Conservation (phyloP, 1,284 basidiomycete species). For the Pisolithus thermaeus region DNA sequence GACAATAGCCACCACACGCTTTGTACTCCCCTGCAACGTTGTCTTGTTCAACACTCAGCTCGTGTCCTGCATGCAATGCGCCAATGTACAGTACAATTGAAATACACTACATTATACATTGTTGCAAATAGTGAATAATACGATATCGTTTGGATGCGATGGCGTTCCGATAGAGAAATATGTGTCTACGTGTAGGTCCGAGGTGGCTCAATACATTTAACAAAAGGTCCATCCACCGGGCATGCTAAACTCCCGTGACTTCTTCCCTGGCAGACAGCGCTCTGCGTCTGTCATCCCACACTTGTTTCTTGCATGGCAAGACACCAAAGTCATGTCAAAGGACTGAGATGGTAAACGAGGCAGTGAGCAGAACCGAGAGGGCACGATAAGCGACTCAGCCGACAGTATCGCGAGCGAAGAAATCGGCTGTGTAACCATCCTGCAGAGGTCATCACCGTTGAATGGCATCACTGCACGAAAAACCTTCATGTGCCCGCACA, state of each 20-base stretch:
- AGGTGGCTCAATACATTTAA: conserved; percentile 7
- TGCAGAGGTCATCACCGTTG: conserved; percentile 14
- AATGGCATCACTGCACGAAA: conserved; percentile 24
- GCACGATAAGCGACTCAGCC: conserved; percentile 9
- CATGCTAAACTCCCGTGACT: conserved; percentile 28
- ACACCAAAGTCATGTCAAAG: conserved; percentile 9
- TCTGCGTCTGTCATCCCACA: background rate
- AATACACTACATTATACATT: background rate
- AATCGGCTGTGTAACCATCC: conserved; percentile 3
- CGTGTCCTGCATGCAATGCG: background rate
- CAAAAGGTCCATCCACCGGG: conserved; percentile 31
- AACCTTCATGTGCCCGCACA: conserved; percentile 7
- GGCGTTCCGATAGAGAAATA: background rate
- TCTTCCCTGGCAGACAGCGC: conserved; percentile 9
- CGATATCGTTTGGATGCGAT: conserved; percentile 8
- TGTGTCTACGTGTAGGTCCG: background rate
- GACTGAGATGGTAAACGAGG: conserved; percentile 23
- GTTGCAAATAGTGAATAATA: conserved; percentile 11
- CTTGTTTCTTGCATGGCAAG: conserved; percentile 3
- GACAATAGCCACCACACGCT: conserved; percentile 23
- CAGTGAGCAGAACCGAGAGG: conserved; percentile 20
- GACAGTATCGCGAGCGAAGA: conserved; percentile 7
- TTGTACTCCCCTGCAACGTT: conserved; percentile 8
- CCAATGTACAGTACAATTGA: background rate
- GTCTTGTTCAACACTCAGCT: too few species aligned